A percentile compares a stretch with the other conserved stretches of the same genome.
phyloP scores from a whole-genome alignment of 306 rosid genomes.

The Prunus davidiana region DNA sequence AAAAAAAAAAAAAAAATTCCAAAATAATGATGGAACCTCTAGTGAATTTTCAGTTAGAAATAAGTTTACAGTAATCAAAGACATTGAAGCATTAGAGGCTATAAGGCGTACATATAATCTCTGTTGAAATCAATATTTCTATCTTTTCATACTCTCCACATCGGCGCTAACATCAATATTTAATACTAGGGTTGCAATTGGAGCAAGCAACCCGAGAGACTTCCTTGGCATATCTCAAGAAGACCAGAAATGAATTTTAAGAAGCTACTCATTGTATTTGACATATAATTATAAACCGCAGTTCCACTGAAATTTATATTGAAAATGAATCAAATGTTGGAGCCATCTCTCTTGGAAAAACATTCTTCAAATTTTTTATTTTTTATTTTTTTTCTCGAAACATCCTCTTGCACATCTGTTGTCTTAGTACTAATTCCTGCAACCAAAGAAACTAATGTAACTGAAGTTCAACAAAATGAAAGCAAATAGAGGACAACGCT shows the following conservation, averaged over 20 bases:
- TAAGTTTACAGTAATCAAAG: too few relatives aligned
- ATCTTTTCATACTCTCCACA: too few relatives aligned
- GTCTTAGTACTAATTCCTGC: background rate
- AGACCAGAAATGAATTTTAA: background rate
- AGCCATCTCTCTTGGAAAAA: background rate
- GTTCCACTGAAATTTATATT: background rate
- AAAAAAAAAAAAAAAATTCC: too few relatives aligned
- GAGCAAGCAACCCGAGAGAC: too few relatives aligned
- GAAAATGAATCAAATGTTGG: background rate
- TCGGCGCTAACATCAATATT: too few relatives aligned
- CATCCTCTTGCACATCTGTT: background rate
- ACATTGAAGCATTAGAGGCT: too few relatives aligned
- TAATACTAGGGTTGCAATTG: too few relatives aligned
- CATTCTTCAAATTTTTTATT: background rate
- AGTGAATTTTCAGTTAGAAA: too few relatives aligned
- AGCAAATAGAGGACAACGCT: background rate
- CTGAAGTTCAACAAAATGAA: background rate
- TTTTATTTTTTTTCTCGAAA: background rate
- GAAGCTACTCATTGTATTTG: background rate
- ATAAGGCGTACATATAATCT: too few relatives aligned
- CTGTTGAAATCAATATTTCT: too few relatives aligned
- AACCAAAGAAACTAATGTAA: background rate
- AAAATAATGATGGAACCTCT: too few relatives aligned
- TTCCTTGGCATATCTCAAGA: background rate
- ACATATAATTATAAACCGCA: background rate